Evolutionary conservation across 192 early-diverging fungal genomes (phyloP).

Genomic region (Entomortierella lignicola): DNA sequence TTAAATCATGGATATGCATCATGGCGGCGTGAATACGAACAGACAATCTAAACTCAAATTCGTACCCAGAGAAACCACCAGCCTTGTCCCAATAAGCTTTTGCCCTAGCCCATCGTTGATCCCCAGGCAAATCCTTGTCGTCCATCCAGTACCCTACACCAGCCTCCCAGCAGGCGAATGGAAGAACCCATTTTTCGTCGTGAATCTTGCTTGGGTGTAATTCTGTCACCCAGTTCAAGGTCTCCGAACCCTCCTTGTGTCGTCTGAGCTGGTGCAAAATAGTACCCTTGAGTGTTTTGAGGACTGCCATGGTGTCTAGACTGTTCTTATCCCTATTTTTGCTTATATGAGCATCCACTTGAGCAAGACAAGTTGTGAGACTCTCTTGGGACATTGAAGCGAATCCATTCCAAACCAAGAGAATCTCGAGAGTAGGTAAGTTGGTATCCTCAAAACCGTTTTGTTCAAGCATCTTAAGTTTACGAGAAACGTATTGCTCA

Average conservation of each 20-base stretch:
- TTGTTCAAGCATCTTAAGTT: slow-evolving; percentile 58
- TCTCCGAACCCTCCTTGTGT: slow-evolving; percentile 51
- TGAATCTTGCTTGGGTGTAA: slow-evolving; percentile 42
- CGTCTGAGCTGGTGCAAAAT: slow-evolving; percentile 56
- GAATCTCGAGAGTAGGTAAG: slow-evolving; percentile 61
- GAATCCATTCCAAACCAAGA: slow-evolving; percentile 64
- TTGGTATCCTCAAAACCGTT: slow-evolving; percentile 60
- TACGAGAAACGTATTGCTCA: slow-evolving; percentile 61
- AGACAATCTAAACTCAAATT: slow-evolving; percentile 62
- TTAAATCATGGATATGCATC: slow-evolving; percentile 40
- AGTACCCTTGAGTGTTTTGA: slow-evolving; percentile 61
- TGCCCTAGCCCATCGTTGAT: slow-evolving; percentile 30
- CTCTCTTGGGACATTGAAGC: slow-evolving; percentile 57
- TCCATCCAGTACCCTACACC: slow-evolving; percentile 59
- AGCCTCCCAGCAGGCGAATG: slow-evolving; percentile 66
- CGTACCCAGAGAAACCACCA: slow-evolving; percentile 51
- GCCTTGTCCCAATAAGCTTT: slow-evolving; percentile 59
- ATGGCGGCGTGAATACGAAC: slow-evolving; percentile 48
- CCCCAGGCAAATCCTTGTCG: slow-evolving; percentile 28
- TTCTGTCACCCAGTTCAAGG: slow-evolving; percentile 63
- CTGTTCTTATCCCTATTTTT: slow-evolving; percentile 35
- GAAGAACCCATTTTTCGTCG: slow-evolving; percentile 61
- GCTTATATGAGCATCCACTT: slow-evolving; percentile 42
- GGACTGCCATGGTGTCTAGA: slow-evolving; percentile 51
- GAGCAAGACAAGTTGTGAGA: slow-evolving; percentile 33